These are phyloP conservation scores for Theobroma cacao DNA, from an alignment of 345 rosid species.

Conservation along the genomic window DNA sequence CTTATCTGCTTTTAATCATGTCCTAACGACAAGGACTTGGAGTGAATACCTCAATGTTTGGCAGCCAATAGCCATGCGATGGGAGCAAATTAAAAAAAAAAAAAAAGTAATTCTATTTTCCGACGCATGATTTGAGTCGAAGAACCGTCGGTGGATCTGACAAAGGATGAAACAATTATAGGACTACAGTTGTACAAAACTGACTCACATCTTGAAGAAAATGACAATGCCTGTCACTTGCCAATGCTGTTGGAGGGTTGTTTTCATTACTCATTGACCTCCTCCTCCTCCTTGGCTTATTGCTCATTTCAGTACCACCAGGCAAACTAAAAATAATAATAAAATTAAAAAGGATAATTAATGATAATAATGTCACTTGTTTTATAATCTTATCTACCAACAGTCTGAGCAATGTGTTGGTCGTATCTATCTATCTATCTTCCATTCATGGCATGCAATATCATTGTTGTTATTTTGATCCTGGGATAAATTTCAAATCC, in stretches of 20 bases:
- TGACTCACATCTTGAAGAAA: not conserved
- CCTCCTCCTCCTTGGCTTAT: not conserved
- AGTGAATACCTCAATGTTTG: not conserved
- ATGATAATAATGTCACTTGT: not conserved
- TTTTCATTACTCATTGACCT: not conserved
- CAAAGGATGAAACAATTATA: no score
- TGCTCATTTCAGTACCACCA: not conserved
- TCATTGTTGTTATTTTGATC: no score
- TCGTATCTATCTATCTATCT: not conserved
- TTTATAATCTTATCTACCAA: not conserved
- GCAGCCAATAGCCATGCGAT: not conserved
- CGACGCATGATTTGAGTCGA: no score
- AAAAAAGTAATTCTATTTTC: no score
- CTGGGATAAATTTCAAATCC: no score
- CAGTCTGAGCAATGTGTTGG: not conserved
- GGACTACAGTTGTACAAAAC: no score
- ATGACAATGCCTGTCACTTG: not conserved
- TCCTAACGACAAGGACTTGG: not conserved
- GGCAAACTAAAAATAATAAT: not conserved
- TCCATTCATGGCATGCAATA: not conserved
- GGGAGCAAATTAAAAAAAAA: not conserved
- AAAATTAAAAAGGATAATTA: no score
- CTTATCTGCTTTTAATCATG: not conserved
- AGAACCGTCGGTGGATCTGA: no score
- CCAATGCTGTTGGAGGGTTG: not conserved